Base-by-base conservation (phyloP, 2,329 filamentous ascomycete genomes). In the Hortaea sp. region DNA sequence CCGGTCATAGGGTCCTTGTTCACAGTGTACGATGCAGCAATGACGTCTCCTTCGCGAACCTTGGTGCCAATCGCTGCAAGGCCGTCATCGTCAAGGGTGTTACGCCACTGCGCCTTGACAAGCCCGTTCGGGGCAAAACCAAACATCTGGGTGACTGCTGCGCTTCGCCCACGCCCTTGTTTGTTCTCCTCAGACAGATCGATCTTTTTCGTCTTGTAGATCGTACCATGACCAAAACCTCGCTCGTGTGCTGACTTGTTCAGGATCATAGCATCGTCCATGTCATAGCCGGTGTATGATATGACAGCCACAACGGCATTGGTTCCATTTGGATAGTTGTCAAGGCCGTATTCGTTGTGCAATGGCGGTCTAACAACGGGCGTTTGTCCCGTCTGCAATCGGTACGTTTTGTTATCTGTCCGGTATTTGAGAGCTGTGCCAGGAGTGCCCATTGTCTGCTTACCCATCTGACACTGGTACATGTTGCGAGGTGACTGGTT, bases 241-340 rank as follows among this genome's bases (percentile, higher is more conserved):
- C 92, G 82, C 68, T 98, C 92, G 66, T 95, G 88, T 2, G 90
- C 82, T 13, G 88, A 95, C 66, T 97, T 97, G 74, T 97, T 97
- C 63, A 98, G 75, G 63, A 98, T 97, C 90, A 97, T 97, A 64
- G 92, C 92, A 70, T 98, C 92, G 75, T 98, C 92, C 92, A 98
- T 98, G 75, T 98, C 92, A 69, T 97, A 98, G 43, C 90, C 92
- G 1, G 90, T 97, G 67, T 98, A 98, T 0, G 90, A 95, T 53
- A 98, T 95, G 65, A 98, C 94, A 49, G 92, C 92, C 48, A 98
- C 92, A 35, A 97, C 82, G 6, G 88, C 88, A 60, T 98, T 98
- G 60, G 81, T 89, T 29, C 92, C 92, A 63, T 97, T 95, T 45
- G 92, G 92, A 66, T 95, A 98, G 68, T 97, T 97, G 70, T 98